These are phyloP conservation scores for Parascedosporium putredinis DNA, from an alignment of 2,329 filamentous ascomycete genomes.

Conservation along the genomic window DNA sequence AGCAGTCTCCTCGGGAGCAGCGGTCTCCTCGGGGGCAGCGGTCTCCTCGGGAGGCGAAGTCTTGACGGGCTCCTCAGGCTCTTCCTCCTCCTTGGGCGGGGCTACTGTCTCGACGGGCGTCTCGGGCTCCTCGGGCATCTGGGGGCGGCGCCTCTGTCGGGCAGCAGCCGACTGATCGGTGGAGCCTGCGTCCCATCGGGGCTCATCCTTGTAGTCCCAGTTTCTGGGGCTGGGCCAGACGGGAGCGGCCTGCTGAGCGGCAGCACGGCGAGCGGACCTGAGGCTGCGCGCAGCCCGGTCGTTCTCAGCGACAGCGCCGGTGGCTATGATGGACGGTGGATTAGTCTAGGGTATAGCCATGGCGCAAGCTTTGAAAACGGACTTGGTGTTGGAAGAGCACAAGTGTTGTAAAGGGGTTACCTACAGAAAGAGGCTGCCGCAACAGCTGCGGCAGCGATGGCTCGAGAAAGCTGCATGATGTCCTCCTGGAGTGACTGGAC, in stretches of 20 bases:
- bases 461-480: slow-evolving; percentile 2
- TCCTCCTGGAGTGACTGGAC: neutral
- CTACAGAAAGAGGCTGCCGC: slow-evolving; percentile 6
- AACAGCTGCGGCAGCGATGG: slow-evolving; percentile 5
- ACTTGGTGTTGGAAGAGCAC: too few relatives aligned
- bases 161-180: too few relatives aligned
- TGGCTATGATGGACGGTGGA: neutral
- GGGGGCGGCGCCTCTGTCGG: neutral
- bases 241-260: neutral
- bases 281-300: neutral
- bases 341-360: too few relatives aligned
- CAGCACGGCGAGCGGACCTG: neutral
- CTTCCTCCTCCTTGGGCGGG: neutral
- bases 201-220: slow-evolving; percentile 1
- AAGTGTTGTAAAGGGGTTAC: too few relatives aligned
- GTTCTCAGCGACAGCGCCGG: neutral
- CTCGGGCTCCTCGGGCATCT: neutral
- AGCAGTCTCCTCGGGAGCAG: neutral
- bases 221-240: neutral
- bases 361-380: too few relatives aligned
- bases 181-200: neutral
- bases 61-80: neutral
- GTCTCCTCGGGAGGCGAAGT: neutral
- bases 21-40: slow-evolving; percentile 1
- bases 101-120: neutral